Conservation (phyloP, 2,329 filamentous ascomycete genomes). For the Pseudopyrenochaeta lycopersici region DNA sequence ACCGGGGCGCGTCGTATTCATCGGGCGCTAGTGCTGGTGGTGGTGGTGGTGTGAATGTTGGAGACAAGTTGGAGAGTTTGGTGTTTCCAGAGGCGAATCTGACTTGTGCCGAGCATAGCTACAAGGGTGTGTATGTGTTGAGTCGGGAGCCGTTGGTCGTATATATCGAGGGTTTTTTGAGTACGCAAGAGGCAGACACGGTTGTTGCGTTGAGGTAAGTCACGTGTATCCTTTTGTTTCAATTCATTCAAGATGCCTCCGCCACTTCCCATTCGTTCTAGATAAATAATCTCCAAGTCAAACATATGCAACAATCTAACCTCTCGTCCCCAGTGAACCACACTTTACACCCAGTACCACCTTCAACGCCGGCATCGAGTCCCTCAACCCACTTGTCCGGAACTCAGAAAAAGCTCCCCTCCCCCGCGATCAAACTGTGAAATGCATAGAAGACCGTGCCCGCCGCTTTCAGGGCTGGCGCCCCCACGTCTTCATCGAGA, state of each 20-base stretch:
- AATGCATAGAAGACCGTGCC: constrained; percentile 68
- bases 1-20: neutral
- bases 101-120: constrained; percentile 49
- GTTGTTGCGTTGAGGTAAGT: constrained; percentile 63
- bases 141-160: constrained; percentile 64
- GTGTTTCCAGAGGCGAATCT: constrained; percentile 52
- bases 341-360: constrained; percentile 65
- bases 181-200: constrained; percentile 57
- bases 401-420: constrained; percentile 61
- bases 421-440: constrained; percentile 56
- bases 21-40: neutral
- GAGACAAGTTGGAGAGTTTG: constrained; percentile 47
- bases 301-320: neutral
- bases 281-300: no score
- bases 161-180: constrained; percentile 67
- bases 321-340: constrained; percentile 44
- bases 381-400: constrained; percentile 59
- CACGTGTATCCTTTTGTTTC: neutral
- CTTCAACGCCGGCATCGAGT: constrained; percentile 59
- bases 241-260: no score
- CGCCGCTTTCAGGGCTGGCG: constrained; percentile 69
- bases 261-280: no score
- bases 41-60: constrained; percentile 2
- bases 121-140: constrained; percentile 58
- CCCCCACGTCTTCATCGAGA: constrained; percentile 66